A percentile compares a stretch with the other conserved stretches of the same genome.
Conservation (phyloP, 371 early-diverging fungal species). For the Lichtheimia hyalospora region DNA sequence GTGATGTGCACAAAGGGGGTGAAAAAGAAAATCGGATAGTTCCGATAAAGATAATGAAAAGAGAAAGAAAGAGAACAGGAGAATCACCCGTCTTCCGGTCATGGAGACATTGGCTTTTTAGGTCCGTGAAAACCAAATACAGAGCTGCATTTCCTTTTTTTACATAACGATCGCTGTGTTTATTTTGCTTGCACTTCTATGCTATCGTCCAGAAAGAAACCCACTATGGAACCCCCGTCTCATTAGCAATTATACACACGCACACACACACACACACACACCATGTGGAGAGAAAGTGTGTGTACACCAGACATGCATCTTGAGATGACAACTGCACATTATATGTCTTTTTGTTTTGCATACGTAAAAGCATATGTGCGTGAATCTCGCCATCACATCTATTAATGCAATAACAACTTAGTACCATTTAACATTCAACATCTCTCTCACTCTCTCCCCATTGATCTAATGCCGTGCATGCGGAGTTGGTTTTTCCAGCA, state of each 20-base stretch:
- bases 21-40: background rate
- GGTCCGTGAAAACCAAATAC: slow-evolving; percentile 4
- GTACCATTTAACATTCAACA: no score
- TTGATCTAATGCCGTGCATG: no score
- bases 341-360: no score
- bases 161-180: slow-evolving; percentile 4
- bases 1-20: background rate
- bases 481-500: no score
- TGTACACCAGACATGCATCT: slow-evolving; percentile 6
- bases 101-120: slow-evolving; percentile 1
- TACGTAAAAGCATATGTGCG: no score
- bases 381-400: no score
- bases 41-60: slow-evolving; percentile 2
- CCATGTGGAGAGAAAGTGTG: background rate
- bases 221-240: background rate
- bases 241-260: background rate
- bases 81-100: background rate
- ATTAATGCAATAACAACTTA: no score
- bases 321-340: slow-evolving; percentile 3
- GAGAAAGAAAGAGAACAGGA: slow-evolving; percentile 3
- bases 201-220: slow-evolving; percentile 6
- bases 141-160: slow-evolving; percentile 2
- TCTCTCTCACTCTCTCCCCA: no score
- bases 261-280: no score
- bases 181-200: background rate